These are phyloP conservation scores for Suillus hirtellus DNA, from an alignment of 768 basidiomycete genomes.

Conservation along the genomic window DNA sequence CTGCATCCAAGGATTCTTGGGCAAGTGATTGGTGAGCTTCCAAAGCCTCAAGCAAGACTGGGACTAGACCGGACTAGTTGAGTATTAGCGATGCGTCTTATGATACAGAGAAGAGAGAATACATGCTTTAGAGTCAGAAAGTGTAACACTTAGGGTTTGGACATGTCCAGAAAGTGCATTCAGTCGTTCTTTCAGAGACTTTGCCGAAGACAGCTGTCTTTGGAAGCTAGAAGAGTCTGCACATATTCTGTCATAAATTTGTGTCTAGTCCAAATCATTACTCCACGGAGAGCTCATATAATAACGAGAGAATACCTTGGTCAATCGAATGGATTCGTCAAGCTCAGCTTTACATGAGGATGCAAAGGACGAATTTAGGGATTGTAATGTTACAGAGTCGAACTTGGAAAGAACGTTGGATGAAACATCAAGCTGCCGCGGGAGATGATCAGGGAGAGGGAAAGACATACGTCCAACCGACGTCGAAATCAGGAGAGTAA, in stretches of 20 bases:
- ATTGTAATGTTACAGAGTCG: slow-evolving; percentile 57
- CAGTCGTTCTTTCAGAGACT: slow-evolving; percentile 62
- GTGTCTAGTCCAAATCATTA: slow-evolving; percentile 43
- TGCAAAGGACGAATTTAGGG: slow-evolving; percentile 60
- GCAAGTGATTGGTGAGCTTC: slow-evolving; percentile 61
- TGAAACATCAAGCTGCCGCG: slow-evolving; percentile 70
- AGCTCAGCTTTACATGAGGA: slow-evolving; percentile 73
- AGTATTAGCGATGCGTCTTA: slow-evolving; percentile 16
- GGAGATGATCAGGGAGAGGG: slow-evolving; percentile 69
- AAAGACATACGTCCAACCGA: slow-evolving; percentile 58
- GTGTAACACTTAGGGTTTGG: slow-evolving; percentile 45
- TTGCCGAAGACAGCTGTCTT: slow-evolving; percentile 59
- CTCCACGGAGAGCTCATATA: slow-evolving; percentile 11
- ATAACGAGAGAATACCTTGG: slow-evolving; percentile 53
- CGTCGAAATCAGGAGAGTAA: background rate
- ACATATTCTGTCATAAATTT: slow-evolving; percentile 74
- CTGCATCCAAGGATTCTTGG: slow-evolving; percentile 60
- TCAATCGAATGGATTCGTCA: slow-evolving; percentile 65
- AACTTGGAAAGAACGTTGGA: slow-evolving; percentile 71
- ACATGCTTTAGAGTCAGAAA: slow-evolving; percentile 64
- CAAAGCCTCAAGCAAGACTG: slow-evolving; percentile 55
- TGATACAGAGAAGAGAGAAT: slow-evolving; percentile 6
- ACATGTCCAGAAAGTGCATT: slow-evolving; percentile 53
- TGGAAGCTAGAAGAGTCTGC: slow-evolving; percentile 64
- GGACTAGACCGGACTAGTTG: slow-evolving; percentile 65